A percentile compares a stretch with the other conserved stretches of the same genome.
Conservation (phyloP, 805 yeast species). For the Metschnikowia cubensis region DNA sequence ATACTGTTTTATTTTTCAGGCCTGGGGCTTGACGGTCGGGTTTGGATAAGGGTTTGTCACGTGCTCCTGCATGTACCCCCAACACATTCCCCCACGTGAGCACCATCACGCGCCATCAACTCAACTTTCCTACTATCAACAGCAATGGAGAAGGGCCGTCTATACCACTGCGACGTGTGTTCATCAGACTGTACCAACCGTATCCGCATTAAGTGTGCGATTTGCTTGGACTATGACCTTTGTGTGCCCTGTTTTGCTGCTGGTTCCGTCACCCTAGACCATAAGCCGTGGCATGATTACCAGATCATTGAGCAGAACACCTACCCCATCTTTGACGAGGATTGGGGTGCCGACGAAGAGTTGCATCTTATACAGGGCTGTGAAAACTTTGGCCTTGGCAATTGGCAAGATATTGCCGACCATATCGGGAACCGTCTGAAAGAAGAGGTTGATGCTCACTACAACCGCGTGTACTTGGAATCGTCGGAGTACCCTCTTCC, state of each 20-base stretch:
- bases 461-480: slow-evolving; percentile 64
- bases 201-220: slow-evolving; percentile 87
- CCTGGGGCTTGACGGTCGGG: too few relatives aligned
- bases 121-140: neutral
- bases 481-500: slow-evolving; percentile 84
- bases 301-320: slow-evolving; percentile 90
- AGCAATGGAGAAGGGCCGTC: slow-evolving; percentile 37
- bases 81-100: neutral
- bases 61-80: neutral
- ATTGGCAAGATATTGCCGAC: slow-evolving; percentile 98
- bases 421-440: slow-evolving; percentile 89
- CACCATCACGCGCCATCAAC: slow-evolving; percentile 4
- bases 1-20: too few relatives aligned
- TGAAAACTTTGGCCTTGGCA: slow-evolving; percentile 87
- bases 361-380: slow-evolving; percentile 83
- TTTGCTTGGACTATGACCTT: slow-evolving; percentile 89
- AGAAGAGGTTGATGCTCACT: slow-evolving; percentile 88
- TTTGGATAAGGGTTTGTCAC: neutral
- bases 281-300: slow-evolving; percentile 93
- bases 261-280: slow-evolving; percentile 76
- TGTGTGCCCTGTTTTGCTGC: slow-evolving; percentile 96
- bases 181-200: slow-evolving; percentile 93
- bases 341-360: slow-evolving; percentile 99
- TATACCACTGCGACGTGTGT: slow-evolving; percentile 91
- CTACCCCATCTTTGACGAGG: slow-evolving; percentile 82